phyloP scores from a whole-genome alignment of 768 basidiomycete species.

The Lactarius sanguifluus region DNA sequence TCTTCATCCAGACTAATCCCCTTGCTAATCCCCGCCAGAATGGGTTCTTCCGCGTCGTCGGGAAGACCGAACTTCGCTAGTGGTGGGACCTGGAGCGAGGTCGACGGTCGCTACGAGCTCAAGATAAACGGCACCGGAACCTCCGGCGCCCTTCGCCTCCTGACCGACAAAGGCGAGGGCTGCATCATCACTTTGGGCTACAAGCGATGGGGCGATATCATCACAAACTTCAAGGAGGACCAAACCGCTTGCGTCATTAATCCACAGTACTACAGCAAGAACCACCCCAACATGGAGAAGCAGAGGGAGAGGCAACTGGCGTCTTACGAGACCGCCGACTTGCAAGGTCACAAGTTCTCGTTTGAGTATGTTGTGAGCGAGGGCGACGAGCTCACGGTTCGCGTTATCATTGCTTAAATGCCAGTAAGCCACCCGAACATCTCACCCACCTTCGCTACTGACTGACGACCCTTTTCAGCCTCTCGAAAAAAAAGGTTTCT shows the following conservation, averaged over 20 bases:
- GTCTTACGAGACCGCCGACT: background rate
- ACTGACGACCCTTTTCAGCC: background rate
- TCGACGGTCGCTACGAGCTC: constrained; percentile 33
- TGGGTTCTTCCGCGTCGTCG: constrained; percentile 37
- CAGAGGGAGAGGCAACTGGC: constrained; percentile 82
- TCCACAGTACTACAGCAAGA: constrained; percentile 8
- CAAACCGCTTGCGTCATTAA: constrained; percentile 15
- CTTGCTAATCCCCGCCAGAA: constrained; percentile 22
- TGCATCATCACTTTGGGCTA: constrained; percentile 41
- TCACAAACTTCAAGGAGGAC: constrained; percentile 34
- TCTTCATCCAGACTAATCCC: constrained; percentile 26
- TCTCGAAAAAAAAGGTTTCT: background rate
- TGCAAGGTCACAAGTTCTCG: background rate
- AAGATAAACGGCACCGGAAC: constrained; percentile 42
- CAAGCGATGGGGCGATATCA: constrained; percentile 43
- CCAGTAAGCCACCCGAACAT: no score
- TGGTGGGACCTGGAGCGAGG: constrained; percentile 38
- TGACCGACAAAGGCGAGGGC: constrained; percentile 34
- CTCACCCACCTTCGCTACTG: background rate
- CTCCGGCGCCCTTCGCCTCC: constrained; percentile 41
- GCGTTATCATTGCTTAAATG: background rate
- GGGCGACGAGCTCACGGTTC: background rate
- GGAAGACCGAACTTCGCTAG: constrained; percentile 39
- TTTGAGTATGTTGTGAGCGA: background rate
- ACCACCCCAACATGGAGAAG: background rate